Base-by-base conservation (phyloP, 2,329 filamentous ascomycete species). In the Paraphaeosphaeria minitans region DNA sequence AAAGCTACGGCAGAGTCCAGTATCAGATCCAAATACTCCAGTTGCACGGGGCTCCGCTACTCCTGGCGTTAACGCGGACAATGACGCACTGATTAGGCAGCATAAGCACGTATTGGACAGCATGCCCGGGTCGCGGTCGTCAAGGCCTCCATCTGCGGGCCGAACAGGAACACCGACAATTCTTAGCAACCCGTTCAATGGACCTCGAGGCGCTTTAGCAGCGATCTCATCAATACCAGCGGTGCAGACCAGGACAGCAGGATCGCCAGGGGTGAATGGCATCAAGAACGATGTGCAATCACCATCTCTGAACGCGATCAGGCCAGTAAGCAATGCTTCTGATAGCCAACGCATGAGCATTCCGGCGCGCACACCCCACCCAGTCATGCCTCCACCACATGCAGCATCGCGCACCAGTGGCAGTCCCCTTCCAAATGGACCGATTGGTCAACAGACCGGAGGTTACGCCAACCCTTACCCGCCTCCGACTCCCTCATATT, bases 41-140 rank as follows among this genome's bases (percentile, higher is more conserved):
- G 75, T 51, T 53, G 77, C 64, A 61, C 77, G 73, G 59, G 78
- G 63, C 65, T 77, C 80, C n/a, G 68, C 71, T 14, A 79, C 80
- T 10, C 78, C 81, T 29, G 80, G 82, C 29, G 78, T 84, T 41
- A 80, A 82, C 37, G 79, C 85, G 45, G 84, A 87, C 69, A 82
- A 75, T 43, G 84, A 84, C 61, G 82, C 84, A 9, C 75, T 85
- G 16, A 75, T 79, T 60, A 78, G 83, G 41, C 84, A 85, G 67
- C 80, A 83, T 66, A 78, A 80, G 43, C 77, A 82, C 62, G 81
- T 84, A 12, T 75, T 79, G 62, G 79, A 83, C 45, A 82, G 81
- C 58, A 79, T 82, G 68, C 81, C 79, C 55, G 79, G 77, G 33
- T 68, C 72, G 27, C 64, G 63, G 27, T 66, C 65, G n/a, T 66